These are phyloP conservation scores for Aspergillus thermomutatus DNA, from an alignment of 2,329 filamentous ascomycete genomes.

Conservation along the genomic window DNA sequence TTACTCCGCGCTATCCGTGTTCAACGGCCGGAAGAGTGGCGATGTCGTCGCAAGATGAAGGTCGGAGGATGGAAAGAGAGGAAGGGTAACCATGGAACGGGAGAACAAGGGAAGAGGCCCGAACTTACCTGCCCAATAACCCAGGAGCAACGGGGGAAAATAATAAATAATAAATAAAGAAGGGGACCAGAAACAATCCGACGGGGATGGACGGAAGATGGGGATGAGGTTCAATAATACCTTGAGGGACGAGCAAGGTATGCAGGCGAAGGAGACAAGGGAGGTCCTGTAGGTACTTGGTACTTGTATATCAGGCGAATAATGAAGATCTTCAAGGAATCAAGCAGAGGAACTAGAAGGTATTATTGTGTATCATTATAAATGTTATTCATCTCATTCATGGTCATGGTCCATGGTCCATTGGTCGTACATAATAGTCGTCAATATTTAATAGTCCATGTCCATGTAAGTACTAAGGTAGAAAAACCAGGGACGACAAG, in stretches of 20 bases:
- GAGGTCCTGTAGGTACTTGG: not conserved
- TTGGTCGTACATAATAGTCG: not conserved
- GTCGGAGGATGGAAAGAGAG: not conserved
- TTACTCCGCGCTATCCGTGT: constrained; percentile 4
- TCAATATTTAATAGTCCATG: not conserved
- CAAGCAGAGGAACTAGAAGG: not conserved
- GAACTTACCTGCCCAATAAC: not conserved
- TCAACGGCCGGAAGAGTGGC: constrained; percentile 1
- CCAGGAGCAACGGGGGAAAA: not conserved
- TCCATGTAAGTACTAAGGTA: not conserved
- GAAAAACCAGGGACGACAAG: constrained; percentile 4
- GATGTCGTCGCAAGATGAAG: not conserved
- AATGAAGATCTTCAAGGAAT: not conserved
- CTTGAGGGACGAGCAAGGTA: not conserved
- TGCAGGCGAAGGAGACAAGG: not conserved
- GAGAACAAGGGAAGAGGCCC: not conserved
- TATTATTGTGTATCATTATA: not conserved
- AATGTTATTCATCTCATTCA: not conserved
- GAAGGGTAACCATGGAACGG: constrained; percentile 6
- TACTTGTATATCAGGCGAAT: not conserved
- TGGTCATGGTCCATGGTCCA: too few species aligned
- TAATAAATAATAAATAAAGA: not conserved
- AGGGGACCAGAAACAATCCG: not conserved
- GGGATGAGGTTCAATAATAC: not conserved
- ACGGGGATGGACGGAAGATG: not conserved